Base-by-base conservation (phyloP, 352 stramenopile species). In the Phytophthora multivora region DNA sequence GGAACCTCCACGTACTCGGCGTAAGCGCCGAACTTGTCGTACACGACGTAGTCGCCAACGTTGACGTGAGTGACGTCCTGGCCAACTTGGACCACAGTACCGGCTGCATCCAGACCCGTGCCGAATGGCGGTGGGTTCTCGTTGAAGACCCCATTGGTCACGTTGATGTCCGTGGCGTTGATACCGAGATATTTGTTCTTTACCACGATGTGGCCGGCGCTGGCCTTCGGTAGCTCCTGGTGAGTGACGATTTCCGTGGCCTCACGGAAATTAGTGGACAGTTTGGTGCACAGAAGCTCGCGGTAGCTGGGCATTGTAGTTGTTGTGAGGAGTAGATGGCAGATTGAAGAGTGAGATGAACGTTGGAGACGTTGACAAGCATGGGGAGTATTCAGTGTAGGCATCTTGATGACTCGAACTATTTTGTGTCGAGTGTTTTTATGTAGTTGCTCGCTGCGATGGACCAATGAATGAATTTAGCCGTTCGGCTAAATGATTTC, bases 91-190 rank as follows among this genome's bases (percentile, higher is more conserved):
- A 71, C 48, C 10, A 88, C 66, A 3, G 72, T 67, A 5, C 78
- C 77, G 5, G 76, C 69, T 9, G 59, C 72, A 4, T 86, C 72
- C 13, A 86, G 46, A 8, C 74, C 77, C 16, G 73, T 82, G 18
- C 67, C 71, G 40, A 88, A 88, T 1, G 78, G 78, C 3, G 75
- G 75, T 3, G 62, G 57, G 16, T 65, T 69, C n/a, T 70, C 50
- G 19, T 69, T 51, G 69, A 83, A 84, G 26, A 57, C 63, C 46
- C 71, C 79, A 61, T 83, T 83, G 36, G 77, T 85, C 25, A 83
- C 56, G 56, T 77, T 83, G 61, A 87, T 71, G 41, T 84, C 72
- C 12, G 75, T 79, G 50, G 69, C 75, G 38, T 84, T 84, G 33
- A 82, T 70, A 8, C 75, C 75, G 26, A 83, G 33, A 46, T 59